phyloP scores from a whole-genome alignment of 2,329 filamentous ascomycete genomes.

The Xylaria sp. region DNA sequence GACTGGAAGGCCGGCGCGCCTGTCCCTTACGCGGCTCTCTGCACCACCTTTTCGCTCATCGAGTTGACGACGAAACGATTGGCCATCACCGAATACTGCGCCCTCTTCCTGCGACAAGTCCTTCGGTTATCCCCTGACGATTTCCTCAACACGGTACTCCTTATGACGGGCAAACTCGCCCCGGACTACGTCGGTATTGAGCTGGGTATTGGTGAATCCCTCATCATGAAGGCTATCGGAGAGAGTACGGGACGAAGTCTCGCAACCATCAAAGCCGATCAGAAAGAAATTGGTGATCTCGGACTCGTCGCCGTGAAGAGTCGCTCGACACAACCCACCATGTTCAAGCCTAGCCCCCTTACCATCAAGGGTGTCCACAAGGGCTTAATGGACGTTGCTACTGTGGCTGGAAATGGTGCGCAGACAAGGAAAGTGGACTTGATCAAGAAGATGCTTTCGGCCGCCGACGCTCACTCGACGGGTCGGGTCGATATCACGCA shows the following conservation, averaged over 20 bases:
- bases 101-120: conserved; percentile 89
- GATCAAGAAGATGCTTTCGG: conserved; percentile 94
- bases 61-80: conserved; percentile 92
- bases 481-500: conserved; percentile 85
- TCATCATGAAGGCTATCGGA: conserved; percentile 98
- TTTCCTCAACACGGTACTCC: conserved; percentile 77
- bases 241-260: conserved; percentile 87
- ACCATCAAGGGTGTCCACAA: conserved; percentile 84
- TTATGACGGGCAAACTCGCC: conserved; percentile 98
- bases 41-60: conserved; percentile 88
- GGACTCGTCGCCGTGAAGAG: conserved; percentile 94
- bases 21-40: conserved; percentile 90
- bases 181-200: conserved; percentile 96
- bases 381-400: conserved; percentile 82
- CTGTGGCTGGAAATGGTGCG: conserved; percentile 76
- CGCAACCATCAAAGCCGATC: conserved; percentile 86
- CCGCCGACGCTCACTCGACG: conserved; percentile 68
- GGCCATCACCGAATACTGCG: conserved; percentile 82
- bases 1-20: conserved; percentile 88
- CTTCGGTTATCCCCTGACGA: conserved; percentile 83
- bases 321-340: conserved; percentile 88
- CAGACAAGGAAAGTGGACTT: conserved; percentile 86
- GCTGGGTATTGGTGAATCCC: conserved; percentile 93
- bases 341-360: conserved; percentile 94
- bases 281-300: conserved; percentile 93